Evolutionary conservation across 2,329 filamentous ascomycete species (phyloP), one percentile per base, ranked within the genome.

Genomic region (Cercospora beticola): DNA sequence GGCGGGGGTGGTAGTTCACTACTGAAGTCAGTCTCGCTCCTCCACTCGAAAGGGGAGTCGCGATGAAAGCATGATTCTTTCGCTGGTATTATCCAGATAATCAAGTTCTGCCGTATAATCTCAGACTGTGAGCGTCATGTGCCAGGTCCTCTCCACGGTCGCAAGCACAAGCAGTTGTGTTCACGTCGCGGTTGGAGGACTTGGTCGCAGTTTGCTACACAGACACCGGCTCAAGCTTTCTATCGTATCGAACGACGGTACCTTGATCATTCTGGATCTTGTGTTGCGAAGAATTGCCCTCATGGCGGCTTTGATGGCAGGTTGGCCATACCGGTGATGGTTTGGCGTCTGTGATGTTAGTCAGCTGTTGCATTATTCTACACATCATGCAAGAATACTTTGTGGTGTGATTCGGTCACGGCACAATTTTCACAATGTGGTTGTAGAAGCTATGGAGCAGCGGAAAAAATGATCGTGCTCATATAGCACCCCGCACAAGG

Each of bases 11-110:
- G 77, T 80, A 72, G 74, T 21, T 46, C 18, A 78, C 81, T 82
- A 82, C 81, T 67, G 40, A 54, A 60, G 74, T 75, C 70, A 79
- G 79, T 73, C 71, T 78, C 79, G 72, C 64, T 77, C 73, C 75
- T 76, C 71, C 72, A 74, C 65, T 72, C 75, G 77, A 76, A 77
- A 75, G 80, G 82, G 83, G 84, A 62, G 49, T 65, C 62, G 86
- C 68, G 66, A 74, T 74, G 74, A 76, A 87, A 87, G 92, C 92
- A 97, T 96, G 93, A 95, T 78, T 97, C 91, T 93, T 97, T 93
- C 93, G 93, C 93, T 93, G 91, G 92, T 92, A 95, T 95, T 94
- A 94, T 94, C 92, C 91, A 76, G 92, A 94, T 74, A 92, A 94
- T 94, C 92, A 94, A 94, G 92, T 94, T 93, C 84, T 85, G 90